Percentiles rank a stretch among this genome's conserved stretches.
Evolutionary conservation across 169 alveolate species (phyloP).

Genomic region (Perkinsus chesapeaki): DNA sequence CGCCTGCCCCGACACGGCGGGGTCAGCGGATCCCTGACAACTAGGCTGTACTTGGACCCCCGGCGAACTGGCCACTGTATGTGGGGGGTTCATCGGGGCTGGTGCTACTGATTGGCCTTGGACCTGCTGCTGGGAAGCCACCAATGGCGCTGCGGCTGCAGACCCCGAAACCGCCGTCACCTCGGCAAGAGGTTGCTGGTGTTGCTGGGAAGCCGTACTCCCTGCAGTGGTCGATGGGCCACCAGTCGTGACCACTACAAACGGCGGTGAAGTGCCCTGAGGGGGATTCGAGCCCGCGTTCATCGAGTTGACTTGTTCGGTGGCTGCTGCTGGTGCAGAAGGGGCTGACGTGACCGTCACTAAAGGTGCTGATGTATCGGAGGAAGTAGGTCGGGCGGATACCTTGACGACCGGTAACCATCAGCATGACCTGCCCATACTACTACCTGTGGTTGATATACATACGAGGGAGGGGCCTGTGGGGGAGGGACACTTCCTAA

Average conservation of each 20-base stretch:
- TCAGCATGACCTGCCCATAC: not conserved
- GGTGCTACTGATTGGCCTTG: too few species aligned
- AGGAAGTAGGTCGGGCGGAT: too few species aligned
- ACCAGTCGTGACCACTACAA: too few species aligned
- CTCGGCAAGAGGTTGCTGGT: not conserved
- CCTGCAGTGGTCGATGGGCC: too few species aligned
- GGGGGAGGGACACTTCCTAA: not conserved
- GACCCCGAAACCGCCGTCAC: not conserved
- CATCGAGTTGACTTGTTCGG: not conserved
- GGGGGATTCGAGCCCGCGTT: not conserved
- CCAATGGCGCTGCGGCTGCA: too few species aligned
- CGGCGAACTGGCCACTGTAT: too few species aligned
- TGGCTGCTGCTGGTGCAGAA: too few species aligned
- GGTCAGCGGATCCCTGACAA: not conserved
- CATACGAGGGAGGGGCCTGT: not conserved
- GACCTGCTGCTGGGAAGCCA: too few species aligned
- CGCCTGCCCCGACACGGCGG: not conserved
- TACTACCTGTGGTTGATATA: not conserved
- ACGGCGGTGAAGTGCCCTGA: too few species aligned
- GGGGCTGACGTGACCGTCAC: not conserved
- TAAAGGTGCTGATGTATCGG: not conserved
- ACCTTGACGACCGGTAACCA: too few species aligned
- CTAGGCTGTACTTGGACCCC: not conserved
- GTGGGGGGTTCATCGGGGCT: too few species aligned
- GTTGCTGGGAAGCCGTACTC: too few species aligned